Evolutionary conservation across 768 basidiomycete genomes (phyloP), one percentile per base, ranked within the genome.

Genomic region (Naematelia encephala): DNA sequence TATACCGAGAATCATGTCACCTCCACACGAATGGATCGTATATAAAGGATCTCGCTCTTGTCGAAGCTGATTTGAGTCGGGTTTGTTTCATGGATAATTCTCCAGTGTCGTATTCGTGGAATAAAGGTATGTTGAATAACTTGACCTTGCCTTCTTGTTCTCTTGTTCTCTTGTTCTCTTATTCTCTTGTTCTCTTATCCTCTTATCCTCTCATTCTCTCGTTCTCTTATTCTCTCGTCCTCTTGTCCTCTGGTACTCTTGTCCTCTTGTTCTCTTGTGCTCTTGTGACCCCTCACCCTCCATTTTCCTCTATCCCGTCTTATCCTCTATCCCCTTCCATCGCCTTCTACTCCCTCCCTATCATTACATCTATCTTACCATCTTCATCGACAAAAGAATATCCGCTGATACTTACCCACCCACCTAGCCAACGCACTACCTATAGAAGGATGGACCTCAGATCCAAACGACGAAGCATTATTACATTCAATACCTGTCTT

Each of bases 401-500:
- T 5, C 11, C 23, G 56, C 56, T 57, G 50, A 53, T 14, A 45
- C 13, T 39, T 8, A 39, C 34, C 8, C 16, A 8, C 8, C 34
- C 16, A 5, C 14, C 2, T 42, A 98, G 96, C 90, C 54, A 99
- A 99, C 76, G 96, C 92, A 53, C 91, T 99, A 72, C 96, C 96
- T 29, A 91, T 99, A 78, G 94, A 98, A 82, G 96, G 96, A 50
- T 98, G 96, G 96, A 97, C 92, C 22, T 87, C 92, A 60, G 96
- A 99, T 79, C 93, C 91, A 28, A 85, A 87, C 60, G 96, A 99
- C 79, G 91, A 98, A 79, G 96, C 94, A 21, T 81, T 99, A 56
- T 86, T 99, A 56, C 93, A 98, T 80, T 83, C 97, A 51, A 80
- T 99, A 23, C 96, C 96, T 19, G 87, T 99, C 54, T 84, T 99